Conservation (phyloP, 257 asterid species). For the Mentha longifolia region DNA sequence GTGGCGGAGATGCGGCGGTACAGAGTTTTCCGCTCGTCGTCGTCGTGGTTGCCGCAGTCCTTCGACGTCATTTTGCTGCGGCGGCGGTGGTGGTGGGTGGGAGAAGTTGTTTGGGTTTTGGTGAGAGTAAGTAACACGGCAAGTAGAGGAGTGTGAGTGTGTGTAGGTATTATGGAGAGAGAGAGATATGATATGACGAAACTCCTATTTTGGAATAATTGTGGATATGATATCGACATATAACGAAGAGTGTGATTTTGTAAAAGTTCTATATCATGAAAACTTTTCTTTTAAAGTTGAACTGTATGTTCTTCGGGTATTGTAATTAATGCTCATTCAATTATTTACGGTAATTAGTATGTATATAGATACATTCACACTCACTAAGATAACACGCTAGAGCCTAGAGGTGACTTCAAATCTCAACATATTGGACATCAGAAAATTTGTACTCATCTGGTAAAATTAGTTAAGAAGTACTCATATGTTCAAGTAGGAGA, state of each 20-base stretch:
- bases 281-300: too few relatives aligned
- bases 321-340: too few relatives aligned
- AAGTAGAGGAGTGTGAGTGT: neutral
- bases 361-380: too few relatives aligned
- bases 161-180: neutral
- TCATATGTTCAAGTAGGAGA: too few relatives aligned
- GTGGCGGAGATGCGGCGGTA: constrained; percentile 39
- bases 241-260: constrained; percentile 12
- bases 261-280: neutral
- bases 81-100: neutral
- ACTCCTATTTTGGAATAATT: neutral
- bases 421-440: too few relatives aligned
- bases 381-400: too few relatives aligned
- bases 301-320: too few relatives aligned
- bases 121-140: neutral
- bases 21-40: constrained; percentile 41
- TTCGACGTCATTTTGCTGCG: constrained; percentile 46
- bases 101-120: constrained; percentile 6
- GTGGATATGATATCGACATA: neutral
- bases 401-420: too few relatives aligned
- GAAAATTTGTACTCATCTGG: too few relatives aligned
- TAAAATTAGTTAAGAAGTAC: too few relatives aligned
- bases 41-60: constrained; percentile 62
- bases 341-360: too few relatives aligned
- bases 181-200: neutral